Evolutionary conservation across 2,329 filamentous ascomycete species (phyloP), one percentile per base, ranked within the genome.

Genomic region (Coniosporium tulheliwenetii): DNA sequence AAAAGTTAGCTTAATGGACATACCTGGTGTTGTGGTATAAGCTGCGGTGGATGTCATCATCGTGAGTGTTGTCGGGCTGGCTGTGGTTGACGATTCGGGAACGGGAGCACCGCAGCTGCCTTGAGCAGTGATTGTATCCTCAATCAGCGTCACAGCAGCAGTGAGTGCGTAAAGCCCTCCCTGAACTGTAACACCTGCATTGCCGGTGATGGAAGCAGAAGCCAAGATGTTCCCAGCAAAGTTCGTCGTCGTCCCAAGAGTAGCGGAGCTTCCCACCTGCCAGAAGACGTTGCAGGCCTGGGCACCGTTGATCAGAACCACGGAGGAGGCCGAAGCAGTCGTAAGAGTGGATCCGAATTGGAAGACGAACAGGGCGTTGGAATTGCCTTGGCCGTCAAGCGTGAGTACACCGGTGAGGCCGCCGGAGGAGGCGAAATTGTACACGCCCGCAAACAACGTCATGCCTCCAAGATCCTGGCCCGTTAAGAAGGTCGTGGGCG

Each of bases 271-370:
- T 5, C 48, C 45, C 15, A 49, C 44, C 37, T 38, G 38, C 36
- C 42, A 49, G 43, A 39, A 49, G 36, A 49, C 41, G 37, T 48
- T 47, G 43, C 48, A 50, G 34, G 47, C 36, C 37, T 48, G 41
- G 10, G 47, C 48, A 12, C 47, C 47, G 30, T 44, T 43, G 5
- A 42, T 42, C n/a, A 50, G 30, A 13, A 38, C 12, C 2, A 50
- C 40, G 26, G 39, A 10, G 7, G 47, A 39, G 9, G 10, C 37
- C 13, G 38, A 38, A 15, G 45, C 42, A 5, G 46, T 44, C 7
- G 37, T 41, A 12, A 45, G 35, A 8, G 43, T 47, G 3, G 45
- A 40, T 15, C 30, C 15, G 37, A 50, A 45, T 35, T 45, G 39
- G 36, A 50, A 49, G 30, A 50, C 43, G 13, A 40, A 50, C 43